Evolutionary conservation across 345 rosid genomes (phyloP).

Genomic region (Aurinia saxatilis): DNA sequence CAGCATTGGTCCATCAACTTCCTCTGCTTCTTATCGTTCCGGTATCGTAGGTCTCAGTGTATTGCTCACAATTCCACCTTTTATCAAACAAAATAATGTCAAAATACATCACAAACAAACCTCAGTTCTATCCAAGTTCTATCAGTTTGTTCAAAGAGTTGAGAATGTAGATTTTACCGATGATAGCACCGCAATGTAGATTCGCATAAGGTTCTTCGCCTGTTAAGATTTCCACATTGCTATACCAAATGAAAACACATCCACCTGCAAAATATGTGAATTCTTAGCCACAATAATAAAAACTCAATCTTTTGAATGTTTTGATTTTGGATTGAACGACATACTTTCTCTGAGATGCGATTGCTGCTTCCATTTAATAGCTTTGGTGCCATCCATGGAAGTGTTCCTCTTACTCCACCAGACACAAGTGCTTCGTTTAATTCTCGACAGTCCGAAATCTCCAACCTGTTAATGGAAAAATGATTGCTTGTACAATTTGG

Average conservation of each 20-base stretch:
- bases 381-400: conserved; percentile 99
- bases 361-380: conserved; percentile 66
- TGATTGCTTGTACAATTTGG: neutral
- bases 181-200: conserved; percentile 89
- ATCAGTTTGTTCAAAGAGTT: neutral
- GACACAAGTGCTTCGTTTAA: conserved; percentile 85
- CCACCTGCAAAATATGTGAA: conserved; percentile 47
- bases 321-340: neutral
- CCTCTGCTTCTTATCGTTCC: conserved; percentile 48
- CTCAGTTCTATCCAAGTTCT: neutral
- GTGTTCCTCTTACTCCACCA: conserved; percentile 92
- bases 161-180: conserved; percentile 28
- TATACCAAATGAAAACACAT: conserved; percentile 87
- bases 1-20: conserved; percentile 85
- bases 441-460: conserved; percentile 90
- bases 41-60: conserved; percentile 72
- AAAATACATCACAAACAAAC: neutral
- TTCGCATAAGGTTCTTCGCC: conserved; percentile 83
- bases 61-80: conserved; percentile 82
- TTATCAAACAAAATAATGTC: neutral
- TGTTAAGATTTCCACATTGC: conserved; percentile 73
- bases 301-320: neutral
- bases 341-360: conserved; percentile 79
- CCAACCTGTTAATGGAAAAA: conserved; percentile 50
- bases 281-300: neutral